Percentiles rank a stretch among this genome's conserved stretches.
Conservation (phyloP, 768 basidiomycete species). For the Galerina marginata region DNA sequence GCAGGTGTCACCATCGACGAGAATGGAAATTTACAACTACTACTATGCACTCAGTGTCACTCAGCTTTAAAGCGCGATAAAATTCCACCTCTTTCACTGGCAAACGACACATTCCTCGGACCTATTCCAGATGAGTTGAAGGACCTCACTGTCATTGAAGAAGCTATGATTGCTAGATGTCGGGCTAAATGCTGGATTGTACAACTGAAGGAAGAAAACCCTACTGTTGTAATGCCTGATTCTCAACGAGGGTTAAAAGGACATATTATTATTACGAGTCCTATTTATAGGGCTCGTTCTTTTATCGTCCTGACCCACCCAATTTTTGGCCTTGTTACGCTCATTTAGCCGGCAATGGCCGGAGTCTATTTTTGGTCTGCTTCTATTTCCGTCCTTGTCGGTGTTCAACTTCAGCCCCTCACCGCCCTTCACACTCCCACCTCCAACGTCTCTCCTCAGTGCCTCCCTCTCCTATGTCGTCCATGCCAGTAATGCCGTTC, state of each 20-base stretch:
- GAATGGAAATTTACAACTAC: not conserved
- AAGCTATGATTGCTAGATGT: slow-evolving; percentile 44
- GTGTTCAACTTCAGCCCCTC: too few relatives aligned
- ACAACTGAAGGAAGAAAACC: slow-evolving; percentile 33
- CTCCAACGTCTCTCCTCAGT: too few relatives aligned
- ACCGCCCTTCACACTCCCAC: too few relatives aligned
- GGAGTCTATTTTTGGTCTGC: too few relatives aligned
- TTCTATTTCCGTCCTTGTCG: too few relatives aligned
- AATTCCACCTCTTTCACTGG: too few relatives aligned
- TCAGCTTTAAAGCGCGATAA: slow-evolving; percentile 5
- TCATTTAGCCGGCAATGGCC: too few relatives aligned
- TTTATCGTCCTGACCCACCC: too few relatives aligned
- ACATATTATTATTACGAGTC: slow-evolving; percentile 45
- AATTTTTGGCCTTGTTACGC: too few relatives aligned
- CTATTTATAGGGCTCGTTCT: too few relatives aligned
- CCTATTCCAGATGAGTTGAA: slow-evolving; percentile 31
- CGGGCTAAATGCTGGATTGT: slow-evolving; percentile 42
- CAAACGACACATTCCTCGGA: slow-evolving; percentile 29
- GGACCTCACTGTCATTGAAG: slow-evolving; percentile 41
- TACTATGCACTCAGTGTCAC: slow-evolving; percentile 29
- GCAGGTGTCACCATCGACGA: slow-evolving; percentile 1
- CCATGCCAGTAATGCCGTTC: too few relatives aligned
- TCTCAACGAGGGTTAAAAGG: slow-evolving; percentile 41
- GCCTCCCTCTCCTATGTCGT: too few relatives aligned
- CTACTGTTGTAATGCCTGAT: slow-evolving; percentile 5